Conservation (phyloP, 768 basidiomycete genomes). For the Calvatia gigantea region DNA sequence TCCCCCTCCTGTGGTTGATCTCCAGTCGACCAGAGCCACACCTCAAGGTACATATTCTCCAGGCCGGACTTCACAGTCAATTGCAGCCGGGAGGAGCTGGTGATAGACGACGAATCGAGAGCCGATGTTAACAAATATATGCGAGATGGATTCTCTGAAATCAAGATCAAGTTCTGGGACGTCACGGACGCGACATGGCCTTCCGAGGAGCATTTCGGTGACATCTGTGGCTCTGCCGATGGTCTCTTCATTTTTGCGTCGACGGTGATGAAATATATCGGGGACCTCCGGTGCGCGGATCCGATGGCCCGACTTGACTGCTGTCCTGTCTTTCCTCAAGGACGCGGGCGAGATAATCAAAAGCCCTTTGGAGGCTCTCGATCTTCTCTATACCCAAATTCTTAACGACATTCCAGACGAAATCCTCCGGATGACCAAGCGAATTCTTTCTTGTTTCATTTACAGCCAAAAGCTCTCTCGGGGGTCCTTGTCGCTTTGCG, state of each 20-base stretch:
- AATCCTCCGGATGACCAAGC: background rate
- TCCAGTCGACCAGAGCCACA: background rate
- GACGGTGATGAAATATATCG: background rate
- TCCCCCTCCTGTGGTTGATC: conserved; percentile 1
- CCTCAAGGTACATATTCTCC: background rate
- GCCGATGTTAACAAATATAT: background rate
- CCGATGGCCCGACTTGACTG: background rate
- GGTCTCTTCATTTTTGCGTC: conserved; percentile 8
- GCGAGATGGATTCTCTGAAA: background rate
- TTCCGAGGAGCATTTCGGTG: background rate
- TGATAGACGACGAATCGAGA: background rate
- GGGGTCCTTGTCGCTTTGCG: background rate
- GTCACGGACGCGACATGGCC: background rate
- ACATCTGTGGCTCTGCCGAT: background rate
- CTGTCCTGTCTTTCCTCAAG: background rate
- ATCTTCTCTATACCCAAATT: background rate
- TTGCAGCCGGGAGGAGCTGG: background rate
- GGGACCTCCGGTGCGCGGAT: background rate
- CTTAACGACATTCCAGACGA: background rate
- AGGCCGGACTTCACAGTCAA: background rate
- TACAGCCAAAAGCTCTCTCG: background rate
- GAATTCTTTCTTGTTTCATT: background rate
- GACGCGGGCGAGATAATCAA: background rate
- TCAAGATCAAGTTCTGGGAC: background rate
- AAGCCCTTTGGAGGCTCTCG: background rate